Evolutionary conservation across 192 early-diverging fungal species (phyloP).

Genomic region (Phlyctochytrium planicorne): DNA sequence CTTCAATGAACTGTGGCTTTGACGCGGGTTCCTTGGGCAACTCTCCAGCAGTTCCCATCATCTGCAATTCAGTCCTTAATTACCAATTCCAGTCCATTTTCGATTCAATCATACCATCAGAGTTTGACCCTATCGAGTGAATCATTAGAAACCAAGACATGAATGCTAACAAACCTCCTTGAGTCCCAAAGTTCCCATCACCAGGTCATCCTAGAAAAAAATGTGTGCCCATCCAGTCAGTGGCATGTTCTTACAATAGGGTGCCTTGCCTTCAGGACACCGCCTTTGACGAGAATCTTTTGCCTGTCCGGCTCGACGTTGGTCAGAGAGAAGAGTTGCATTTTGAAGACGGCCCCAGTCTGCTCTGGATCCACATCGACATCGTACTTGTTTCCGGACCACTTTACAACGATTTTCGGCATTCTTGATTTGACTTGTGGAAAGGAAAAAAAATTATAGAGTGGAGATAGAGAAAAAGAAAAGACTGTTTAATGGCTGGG

Average conservation of each 20-base stretch:
- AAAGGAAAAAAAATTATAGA: no score
- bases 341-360: slow-evolving; percentile 80
- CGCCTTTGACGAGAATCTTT: slow-evolving; percentile 93
- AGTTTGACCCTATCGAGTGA: not conserved
- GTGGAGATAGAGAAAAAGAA: no score
- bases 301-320: slow-evolving; percentile 90
- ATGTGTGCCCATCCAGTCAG: not conserved
- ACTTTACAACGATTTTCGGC: slow-evolving; percentile 68
- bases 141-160: no score
- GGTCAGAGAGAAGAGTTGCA: slow-evolving; percentile 85
- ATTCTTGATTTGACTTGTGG: no score
- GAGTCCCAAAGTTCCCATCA: slow-evolving; percentile 68
- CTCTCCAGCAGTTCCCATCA: slow-evolving; percentile 97
- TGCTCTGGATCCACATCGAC: slow-evolving; percentile 74
- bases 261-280: slow-evolving; percentile 69
- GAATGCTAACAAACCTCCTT: no score
- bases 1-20: slow-evolving; percentile 80
- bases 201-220: slow-evolving; percentile 60
- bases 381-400: slow-evolving; percentile 86
- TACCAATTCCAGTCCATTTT: not conserved
- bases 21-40: slow-evolving; percentile 78
- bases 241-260: not conserved
- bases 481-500: no score
- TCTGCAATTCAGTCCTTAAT: slow-evolving; percentile 46
- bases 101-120: not conserved